These are phyloP conservation scores for Acanthamoeba healyi DNA, from an alignment of 208 protist species.

Conservation along the genomic window DNA sequence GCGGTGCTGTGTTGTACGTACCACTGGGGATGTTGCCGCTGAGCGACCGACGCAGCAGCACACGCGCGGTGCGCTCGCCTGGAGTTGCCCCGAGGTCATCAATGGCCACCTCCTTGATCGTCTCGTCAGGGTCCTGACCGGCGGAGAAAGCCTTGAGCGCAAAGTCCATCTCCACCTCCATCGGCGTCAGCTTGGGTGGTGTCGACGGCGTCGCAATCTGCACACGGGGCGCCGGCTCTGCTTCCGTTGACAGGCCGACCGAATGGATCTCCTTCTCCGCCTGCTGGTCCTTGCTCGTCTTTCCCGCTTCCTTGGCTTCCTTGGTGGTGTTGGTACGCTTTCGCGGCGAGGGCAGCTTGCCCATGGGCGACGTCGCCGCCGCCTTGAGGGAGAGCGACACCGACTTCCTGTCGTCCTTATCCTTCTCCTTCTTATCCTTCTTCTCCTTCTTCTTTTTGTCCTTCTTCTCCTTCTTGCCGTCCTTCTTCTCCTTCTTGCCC, in stretches of 20 bases:
- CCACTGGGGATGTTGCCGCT: conserved; percentile 16
- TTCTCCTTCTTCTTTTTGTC: conserved; percentile 37
- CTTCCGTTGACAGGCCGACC: not conserved
- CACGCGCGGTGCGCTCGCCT: not conserved
- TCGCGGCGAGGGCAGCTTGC: not conserved
- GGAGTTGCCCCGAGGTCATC: not conserved
- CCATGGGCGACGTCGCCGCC: too few species aligned
- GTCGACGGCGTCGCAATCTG: not conserved
- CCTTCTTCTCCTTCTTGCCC: conserved; percentile 61
- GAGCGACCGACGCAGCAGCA: conserved; percentile 27
- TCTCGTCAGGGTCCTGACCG: not conserved
- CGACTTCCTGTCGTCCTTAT: not conserved
- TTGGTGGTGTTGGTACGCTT: not conserved
- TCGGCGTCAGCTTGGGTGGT: not conserved
- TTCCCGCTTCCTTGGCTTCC: not conserved
- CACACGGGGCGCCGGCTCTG: not conserved
- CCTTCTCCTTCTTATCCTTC: not conserved
- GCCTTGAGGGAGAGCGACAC: not conserved
- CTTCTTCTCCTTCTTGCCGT: conserved; percentile 24
- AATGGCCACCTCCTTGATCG: not conserved
- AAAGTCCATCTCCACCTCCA: conserved; percentile 30
- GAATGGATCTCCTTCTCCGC: not conserved
- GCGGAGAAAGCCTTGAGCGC: conserved; percentile 15
- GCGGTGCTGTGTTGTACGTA: not conserved
- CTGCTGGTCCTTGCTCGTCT: not conserved